phyloP scores from a whole-genome alignment of 2,329 filamentous ascomycete genomes.

The Scopulariopsis brevicaulis region DNA sequence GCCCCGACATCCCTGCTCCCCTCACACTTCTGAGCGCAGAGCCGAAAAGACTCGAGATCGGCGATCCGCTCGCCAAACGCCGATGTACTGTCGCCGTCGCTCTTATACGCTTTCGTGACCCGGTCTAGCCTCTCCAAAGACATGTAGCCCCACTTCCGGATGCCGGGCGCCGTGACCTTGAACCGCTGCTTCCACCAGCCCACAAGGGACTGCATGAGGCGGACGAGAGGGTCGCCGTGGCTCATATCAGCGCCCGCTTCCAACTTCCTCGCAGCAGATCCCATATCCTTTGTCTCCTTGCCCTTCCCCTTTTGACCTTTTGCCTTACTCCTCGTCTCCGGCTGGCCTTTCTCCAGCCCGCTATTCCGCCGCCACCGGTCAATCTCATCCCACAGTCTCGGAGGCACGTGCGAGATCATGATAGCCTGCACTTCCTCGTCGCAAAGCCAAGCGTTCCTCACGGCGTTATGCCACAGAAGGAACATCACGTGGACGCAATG shows the following conservation, averaged over 20 bases:
- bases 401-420: constrained; percentile 61
- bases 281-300: constrained; percentile 51
- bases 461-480: constrained; percentile 79
- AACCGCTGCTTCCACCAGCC: constrained; percentile 87
- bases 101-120: constrained; percentile 59
- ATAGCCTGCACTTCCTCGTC: constrained; percentile 65
- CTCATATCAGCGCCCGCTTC: constrained; percentile 69
- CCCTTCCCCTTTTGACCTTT: constrained; percentile 21
- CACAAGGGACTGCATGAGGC: constrained; percentile 63
- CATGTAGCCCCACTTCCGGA: constrained; percentile 88
- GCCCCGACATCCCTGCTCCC: constrained; percentile 83
- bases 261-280: constrained; percentile 52
- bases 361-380: constrained; percentile 62
- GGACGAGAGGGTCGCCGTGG: constrained; percentile 68
- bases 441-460: constrained; percentile 76
- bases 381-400: constrained; percentile 58
- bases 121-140: constrained; percentile 61
- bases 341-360: constrained; percentile 35
- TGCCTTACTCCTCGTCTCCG: constrained; percentile 20
- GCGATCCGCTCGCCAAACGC: constrained; percentile 67
- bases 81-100: constrained; percentile 47
- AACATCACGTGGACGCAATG: constrained; percentile 85
- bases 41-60: constrained; percentile 56
- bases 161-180: constrained; percentile 60
- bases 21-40: constrained; percentile 54